A percentile compares a stretch with the other conserved stretches of the same genome.
These are phyloP conservation scores for Sporobolomyces roseus DNA, from an alignment of 768 basidiomycete species.

Conservation along the genomic window DNA sequence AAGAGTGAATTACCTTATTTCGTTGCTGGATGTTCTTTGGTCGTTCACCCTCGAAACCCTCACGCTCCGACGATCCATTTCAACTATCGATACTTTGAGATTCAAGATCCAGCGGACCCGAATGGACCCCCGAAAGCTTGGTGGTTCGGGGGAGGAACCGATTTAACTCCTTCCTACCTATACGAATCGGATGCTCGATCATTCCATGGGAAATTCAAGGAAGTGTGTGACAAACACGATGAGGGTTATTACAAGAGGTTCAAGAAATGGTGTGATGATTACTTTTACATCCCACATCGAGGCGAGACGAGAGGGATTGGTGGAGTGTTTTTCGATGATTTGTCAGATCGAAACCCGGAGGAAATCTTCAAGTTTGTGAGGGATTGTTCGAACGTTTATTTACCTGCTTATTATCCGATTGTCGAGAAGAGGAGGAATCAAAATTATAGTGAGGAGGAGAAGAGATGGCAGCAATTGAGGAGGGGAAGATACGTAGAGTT, in stretches of 20 bases:
- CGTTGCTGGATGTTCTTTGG: constrained; percentile 84
- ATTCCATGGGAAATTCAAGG: constrained; percentile 76
- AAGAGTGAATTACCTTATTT: constrained; percentile 78
- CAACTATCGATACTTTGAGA: constrained; percentile 97
- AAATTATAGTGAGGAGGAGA: constrained; percentile 55
- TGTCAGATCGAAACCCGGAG: constrained; percentile 58
- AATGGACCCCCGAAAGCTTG: constrained; percentile 68
- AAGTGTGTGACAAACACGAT: constrained; percentile 71
- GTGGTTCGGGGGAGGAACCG: constrained; percentile 98
- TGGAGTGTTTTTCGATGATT: constrained; percentile 94
- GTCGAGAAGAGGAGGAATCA: constrained; percentile 56
- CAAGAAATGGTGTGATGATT: constrained; percentile 97
- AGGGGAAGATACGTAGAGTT: constrained; percentile 94
- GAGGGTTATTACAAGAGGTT: constrained; percentile 65
- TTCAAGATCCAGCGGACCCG: constrained; percentile 52
- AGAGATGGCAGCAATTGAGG: constrained; percentile 89
- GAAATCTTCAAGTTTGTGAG: constrained; percentile 74
- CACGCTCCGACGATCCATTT: constrained; percentile 89
- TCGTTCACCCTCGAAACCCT: constrained; percentile 90
- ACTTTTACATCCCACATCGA: constrained; percentile 89
- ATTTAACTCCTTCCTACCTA: constrained; percentile 90
- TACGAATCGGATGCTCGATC: constrained; percentile 79
- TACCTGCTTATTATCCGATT: constrained; percentile 88
- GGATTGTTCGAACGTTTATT: constrained; percentile 69
- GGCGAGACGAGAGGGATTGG: constrained; percentile 80